Base-by-base conservation (phyloP, 805 yeast genomes). In the Maudiozyma barnettii region DNA sequence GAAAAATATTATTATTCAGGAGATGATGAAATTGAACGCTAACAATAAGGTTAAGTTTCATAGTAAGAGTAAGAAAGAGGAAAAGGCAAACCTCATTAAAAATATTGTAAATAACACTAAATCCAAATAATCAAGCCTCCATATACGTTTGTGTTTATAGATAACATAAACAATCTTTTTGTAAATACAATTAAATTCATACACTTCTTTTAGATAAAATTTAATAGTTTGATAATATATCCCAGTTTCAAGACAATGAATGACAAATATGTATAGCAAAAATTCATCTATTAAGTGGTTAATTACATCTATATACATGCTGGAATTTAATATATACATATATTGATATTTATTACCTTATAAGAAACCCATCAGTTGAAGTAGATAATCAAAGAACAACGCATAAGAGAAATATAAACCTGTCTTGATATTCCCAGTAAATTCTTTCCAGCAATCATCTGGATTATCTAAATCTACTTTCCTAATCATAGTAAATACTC, bases 381-480 rank as follows among this genome's bases (percentile, higher is more conserved):
- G 63, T 23, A 81, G 45, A 58, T 84, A 84, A 61, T 85, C 95
- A 41, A 81, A 51, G 41, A 81, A 60, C 55, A 85, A 74, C 8
- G 91, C 93, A 36, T 71, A 63, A 68, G 84, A 77, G 51, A 85
- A 72, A 41, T 76, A 75, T 59, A 80, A 72, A 0, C 93, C 95
- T 2, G 95, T 85, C 48, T 73, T 72, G 55, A 90, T 84, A 63
- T 91, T 93, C 37, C 79, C 76, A 16, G 73, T 73, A 62, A 93
- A 93, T 64, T 81, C 78, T 47, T 74, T 72, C 89, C 97, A 86
- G 67, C 99, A 93, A 57, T 80, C 75, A 30, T 66, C 71, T 13
- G 96, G 96, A 55, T 78, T 70, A 61, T 93, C 86, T 49, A 93
- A 71, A 61, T 93, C 78, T 7, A 90, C 97, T 16, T 68, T 72